Evolutionary conservation across 805 yeast genomes (phyloP).

Genomic region (Yarrowia osloensis): DNA sequence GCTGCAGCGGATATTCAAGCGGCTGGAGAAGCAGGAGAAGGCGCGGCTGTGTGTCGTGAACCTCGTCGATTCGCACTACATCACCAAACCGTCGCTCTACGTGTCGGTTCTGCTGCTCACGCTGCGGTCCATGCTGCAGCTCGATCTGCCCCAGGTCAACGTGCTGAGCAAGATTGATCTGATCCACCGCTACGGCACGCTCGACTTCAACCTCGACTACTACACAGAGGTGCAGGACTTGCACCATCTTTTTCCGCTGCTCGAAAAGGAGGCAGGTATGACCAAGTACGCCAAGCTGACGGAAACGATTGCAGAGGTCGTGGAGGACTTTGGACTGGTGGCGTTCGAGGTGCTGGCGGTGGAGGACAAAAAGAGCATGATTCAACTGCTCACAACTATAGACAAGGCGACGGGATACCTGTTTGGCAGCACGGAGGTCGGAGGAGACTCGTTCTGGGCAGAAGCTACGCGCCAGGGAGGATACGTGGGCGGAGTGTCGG

Average conservation of each 20-base stretch:
- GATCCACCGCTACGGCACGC: conserved; percentile 69
- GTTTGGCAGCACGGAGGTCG: conserved; percentile 89
- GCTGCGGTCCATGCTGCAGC: conserved; percentile 86
- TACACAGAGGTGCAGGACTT: conserved; percentile 93
- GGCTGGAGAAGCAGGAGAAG: conserved; percentile 62
- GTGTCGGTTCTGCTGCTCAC: conserved; percentile 78
- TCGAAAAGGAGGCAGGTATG: conserved; percentile 72
- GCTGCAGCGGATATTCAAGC: conserved; percentile 64
- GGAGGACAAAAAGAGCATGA: conserved; percentile 92
- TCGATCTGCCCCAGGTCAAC: conserved; percentile 90
- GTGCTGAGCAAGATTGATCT: conserved; percentile 90
- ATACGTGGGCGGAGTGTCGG: conserved; percentile 52
- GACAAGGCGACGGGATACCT: conserved; percentile 94
- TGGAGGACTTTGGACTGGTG: conserved; percentile 84
- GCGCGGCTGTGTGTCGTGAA: conserved; percentile 74
- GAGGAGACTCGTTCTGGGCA: conserved; percentile 98
- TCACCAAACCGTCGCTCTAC: conserved; percentile 87
- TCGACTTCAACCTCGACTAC: conserved; percentile 77
- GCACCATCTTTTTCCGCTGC: conserved; percentile 61
- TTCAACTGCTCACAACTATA: conserved; percentile 67
- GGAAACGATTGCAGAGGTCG: conserved; percentile 74
- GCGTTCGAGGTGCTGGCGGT: conserved; percentile 86
- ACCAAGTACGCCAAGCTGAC: conserved; percentile 67
- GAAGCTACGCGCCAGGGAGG: conserved; percentile 84
- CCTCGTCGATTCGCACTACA: conserved; percentile 75